Percentiles rank a stretch among this genome's conserved stretches.
Conservation (phyloP, 2,329 filamentous ascomycete species). For the Blastomyces gilchristii region DNA sequence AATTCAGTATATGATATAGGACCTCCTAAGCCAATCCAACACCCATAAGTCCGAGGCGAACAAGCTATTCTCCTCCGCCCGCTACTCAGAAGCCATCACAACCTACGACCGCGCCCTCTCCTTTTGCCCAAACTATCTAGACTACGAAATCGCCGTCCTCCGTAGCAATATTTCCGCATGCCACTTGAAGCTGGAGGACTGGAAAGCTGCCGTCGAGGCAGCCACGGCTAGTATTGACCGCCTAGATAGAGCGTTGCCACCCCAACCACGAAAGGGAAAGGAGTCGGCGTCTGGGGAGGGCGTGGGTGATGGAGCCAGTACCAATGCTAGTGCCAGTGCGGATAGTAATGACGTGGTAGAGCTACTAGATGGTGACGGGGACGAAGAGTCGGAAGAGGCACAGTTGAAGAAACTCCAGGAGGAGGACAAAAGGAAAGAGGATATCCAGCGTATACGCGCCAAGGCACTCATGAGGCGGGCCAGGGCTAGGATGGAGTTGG, state of each 20-base stretch:
- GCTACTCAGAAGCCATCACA: conserved; percentile 67
- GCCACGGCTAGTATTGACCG: conserved; percentile 64
- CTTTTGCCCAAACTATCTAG: conserved; percentile 70
- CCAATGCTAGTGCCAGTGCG: conserved; percentile 8
- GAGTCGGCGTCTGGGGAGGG: conserved; percentile 18
- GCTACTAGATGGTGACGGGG: conserved; percentile 33
- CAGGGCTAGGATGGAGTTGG: conserved; percentile 58
- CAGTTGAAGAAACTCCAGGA: conserved; percentile 35
- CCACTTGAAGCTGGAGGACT: conserved; percentile 72
- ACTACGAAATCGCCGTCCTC: conserved; percentile 80
- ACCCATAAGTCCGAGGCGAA: conserved; percentile 68
- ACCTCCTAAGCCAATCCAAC: conserved; percentile 61
- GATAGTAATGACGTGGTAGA: conserved; percentile 37
- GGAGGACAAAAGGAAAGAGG: conserved; percentile 43
- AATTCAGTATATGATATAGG: conserved; percentile 33
- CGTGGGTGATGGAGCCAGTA: conserved; percentile 13
- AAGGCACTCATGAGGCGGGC: conserved; percentile 77
- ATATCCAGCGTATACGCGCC: conserved; percentile 65
- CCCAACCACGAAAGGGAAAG: conserved; percentile 21
- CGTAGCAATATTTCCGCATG: conserved; percentile 84
- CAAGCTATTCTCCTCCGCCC: conserved; percentile 59
- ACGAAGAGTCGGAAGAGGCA: conserved; percentile 33
- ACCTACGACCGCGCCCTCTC: conserved; percentile 72
- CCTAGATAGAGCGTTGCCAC: conserved; percentile 52
- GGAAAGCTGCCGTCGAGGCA: conserved; percentile 68